These are phyloP conservation scores for Pisolithus orientalis DNA, from an alignment of 768 basidiomycete genomes.

Conservation along the genomic window DNA sequence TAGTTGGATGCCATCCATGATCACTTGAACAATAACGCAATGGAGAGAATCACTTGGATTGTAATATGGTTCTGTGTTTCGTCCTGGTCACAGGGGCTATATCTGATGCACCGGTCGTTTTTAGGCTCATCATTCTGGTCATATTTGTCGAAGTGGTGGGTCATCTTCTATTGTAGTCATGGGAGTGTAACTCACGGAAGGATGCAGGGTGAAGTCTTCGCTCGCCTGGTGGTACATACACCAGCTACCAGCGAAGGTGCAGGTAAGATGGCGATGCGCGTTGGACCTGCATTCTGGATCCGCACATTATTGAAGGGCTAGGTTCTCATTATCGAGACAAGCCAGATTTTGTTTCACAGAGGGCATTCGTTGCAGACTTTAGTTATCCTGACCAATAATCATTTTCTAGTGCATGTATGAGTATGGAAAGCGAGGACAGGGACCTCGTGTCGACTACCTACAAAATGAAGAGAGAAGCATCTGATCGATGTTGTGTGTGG, in stretches of 20 bases:
- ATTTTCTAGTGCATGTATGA: too few species aligned
- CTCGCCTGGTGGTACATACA: slow-evolving; percentile 62
- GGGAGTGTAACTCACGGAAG: slow-evolving; percentile 16
- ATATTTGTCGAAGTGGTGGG: slow-evolving; percentile 81
- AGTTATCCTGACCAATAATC: background rate
- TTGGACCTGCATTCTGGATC: slow-evolving; percentile 28
- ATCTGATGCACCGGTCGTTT: slow-evolving; percentile 9
- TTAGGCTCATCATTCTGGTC: slow-evolving; percentile 86
- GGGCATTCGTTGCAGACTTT: background rate
- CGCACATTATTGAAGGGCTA: slow-evolving; percentile 27
- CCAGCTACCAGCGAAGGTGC: slow-evolving; percentile 3
- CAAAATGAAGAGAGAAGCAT: background rate
- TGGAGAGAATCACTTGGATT: slow-evolving; percentile 86
- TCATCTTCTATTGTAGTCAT: slow-evolving; percentile 2
- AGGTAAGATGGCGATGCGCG: background rate
- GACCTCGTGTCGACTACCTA: background rate
- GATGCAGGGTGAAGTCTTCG: slow-evolving; percentile 71
- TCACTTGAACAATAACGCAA: slow-evolving; percentile 82
- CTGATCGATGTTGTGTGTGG: background rate
- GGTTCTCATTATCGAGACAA: background rate
- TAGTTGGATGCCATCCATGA: slow-evolving; percentile 91
- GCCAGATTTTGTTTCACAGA: background rate
- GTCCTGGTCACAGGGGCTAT: slow-evolving; percentile 4
- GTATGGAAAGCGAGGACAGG: too few species aligned
- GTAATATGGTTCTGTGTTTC: slow-evolving; percentile 51